A percentile compares a stretch with the other conserved stretches of the same genome.
Evolutionary conservation across 495 filamentous ascomycete species (phyloP).

Genomic region (Lentithecium fluviatile): DNA sequence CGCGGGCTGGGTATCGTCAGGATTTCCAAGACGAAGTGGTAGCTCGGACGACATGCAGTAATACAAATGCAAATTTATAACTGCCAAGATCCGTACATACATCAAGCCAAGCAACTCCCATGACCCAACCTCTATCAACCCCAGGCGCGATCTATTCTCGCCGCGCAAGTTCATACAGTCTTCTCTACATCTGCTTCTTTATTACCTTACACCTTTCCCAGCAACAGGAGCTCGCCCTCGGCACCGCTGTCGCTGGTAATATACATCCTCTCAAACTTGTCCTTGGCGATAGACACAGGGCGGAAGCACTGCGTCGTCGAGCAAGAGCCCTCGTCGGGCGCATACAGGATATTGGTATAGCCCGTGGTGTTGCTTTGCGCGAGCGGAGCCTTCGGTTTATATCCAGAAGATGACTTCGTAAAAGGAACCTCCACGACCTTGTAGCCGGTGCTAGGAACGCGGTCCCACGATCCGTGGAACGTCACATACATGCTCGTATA

Average conservation of each 20-base stretch:
- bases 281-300: conserved; percentile 27
- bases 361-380: conserved; percentile 3
- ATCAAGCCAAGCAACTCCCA: background rate
- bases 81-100: too few species aligned
- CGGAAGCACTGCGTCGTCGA: conserved; percentile 31
- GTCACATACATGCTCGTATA: conserved; percentile 30
- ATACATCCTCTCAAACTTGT: conserved; percentile 28
- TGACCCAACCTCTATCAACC: background rate
- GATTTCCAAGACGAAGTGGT: too few species aligned
- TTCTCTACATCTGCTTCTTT: too few species aligned
- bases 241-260: conserved; percentile 26
- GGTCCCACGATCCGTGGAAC: conserved; percentile 34
- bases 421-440: conserved; percentile 31
- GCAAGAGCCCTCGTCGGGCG: conserved; percentile 8
- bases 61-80: too few species aligned
- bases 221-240: conserved; percentile 26
- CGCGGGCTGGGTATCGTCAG: too few species aligned
- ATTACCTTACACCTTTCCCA: conserved; percentile 14
- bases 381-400: conserved; percentile 1
- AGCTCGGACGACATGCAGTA: too few species aligned
- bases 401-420: conserved; percentile 2
- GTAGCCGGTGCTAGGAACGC: conserved; percentile 23
- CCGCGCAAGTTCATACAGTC: too few species aligned
- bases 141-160: too few species aligned
- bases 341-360: conserved; percentile 28